Evolutionary conservation across 805 yeast species (phyloP).

Genomic region (Pichia eremophila): DNA sequence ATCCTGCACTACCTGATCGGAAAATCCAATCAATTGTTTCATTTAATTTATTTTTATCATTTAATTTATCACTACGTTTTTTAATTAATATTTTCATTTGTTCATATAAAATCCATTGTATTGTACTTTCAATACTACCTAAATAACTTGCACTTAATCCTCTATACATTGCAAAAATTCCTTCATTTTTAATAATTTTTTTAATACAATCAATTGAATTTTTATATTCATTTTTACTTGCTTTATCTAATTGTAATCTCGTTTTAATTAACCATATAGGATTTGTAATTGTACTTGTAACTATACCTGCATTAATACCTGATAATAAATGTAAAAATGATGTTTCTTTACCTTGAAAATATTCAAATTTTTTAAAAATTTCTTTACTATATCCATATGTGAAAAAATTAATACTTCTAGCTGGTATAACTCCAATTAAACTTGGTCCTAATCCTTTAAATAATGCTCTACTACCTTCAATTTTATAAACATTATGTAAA

Average conservation of each 20-base stretch:
- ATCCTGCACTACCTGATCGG: conserved; percentile 94
- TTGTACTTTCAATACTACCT: conserved; percentile 85
- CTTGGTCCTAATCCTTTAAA: conserved; percentile 96
- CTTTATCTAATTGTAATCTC: conserved; percentile 81
- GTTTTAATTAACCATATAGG: conserved; percentile 98
- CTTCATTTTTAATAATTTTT: conserved; percentile 66
- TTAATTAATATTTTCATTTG: conserved; percentile 74
- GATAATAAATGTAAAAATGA: conserved; percentile 80
- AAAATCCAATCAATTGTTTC: conserved; percentile 84
- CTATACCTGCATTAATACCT: conserved; percentile 88
- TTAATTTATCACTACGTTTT: conserved; percentile 34
- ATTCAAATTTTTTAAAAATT: conserved; percentile 42
- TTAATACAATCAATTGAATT: conserved; percentile 79
- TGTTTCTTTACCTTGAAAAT: conserved; percentile 68
- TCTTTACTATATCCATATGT: conserved; percentile 94
- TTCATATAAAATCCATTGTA: conserved; percentile 95
- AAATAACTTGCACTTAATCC: conserved; percentile 93
- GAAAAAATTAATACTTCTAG: conserved; percentile 92
- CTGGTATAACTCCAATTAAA: conserved; percentile 95
- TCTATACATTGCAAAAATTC: conserved; percentile 68
- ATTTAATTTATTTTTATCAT: conserved; percentile 43
- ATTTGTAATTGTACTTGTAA: conserved; percentile 91
- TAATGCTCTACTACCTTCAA: conserved; percentile 79
- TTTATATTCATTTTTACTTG: conserved; percentile 51
- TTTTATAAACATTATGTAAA: conserved; percentile 52